These are phyloP conservation scores for Metarhizium album DNA, from an alignment of 2,329 filamentous ascomycete genomes.

Conservation along the genomic window DNA sequence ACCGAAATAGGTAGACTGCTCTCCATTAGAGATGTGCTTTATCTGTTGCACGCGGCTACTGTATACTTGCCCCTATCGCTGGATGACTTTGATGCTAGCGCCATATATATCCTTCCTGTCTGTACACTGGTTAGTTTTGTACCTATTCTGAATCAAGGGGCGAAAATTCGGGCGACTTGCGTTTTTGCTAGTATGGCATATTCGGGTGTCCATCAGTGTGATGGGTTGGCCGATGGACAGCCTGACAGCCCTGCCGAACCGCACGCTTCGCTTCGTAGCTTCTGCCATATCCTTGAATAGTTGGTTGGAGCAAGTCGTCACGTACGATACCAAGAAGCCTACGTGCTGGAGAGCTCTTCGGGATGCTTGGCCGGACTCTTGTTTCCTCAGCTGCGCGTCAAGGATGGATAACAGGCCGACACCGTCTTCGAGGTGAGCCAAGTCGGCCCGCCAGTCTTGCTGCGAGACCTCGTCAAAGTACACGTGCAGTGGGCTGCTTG, in stretches of 20 bases:
- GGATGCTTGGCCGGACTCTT: constrained; percentile 33
- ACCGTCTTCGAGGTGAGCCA: constrained; percentile 32
- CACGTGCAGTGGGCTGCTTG: constrained; percentile 50
- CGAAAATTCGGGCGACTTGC: constrained; percentile 20
- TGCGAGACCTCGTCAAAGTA: constrained; percentile 44
- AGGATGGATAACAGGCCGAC: constrained; percentile 36
- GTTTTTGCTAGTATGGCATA: constrained; percentile 29
- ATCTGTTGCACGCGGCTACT: background rate
- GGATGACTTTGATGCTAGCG: constrained; percentile 27
- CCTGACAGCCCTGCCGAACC: constrained; percentile 47
- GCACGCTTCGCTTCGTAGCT: constrained; percentile 56
- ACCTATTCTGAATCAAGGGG: background rate
- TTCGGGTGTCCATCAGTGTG: constrained; percentile 45
- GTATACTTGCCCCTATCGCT: constrained; percentile 24
- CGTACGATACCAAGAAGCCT: constrained; percentile 50
- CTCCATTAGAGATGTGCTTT: background rate
- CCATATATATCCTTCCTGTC: constrained; percentile 29
- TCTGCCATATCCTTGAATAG: constrained; percentile 60
- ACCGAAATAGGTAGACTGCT: constrained; percentile 47
- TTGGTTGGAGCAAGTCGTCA: constrained; percentile 45
- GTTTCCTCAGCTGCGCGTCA: constrained; percentile 35
- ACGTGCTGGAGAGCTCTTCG: constrained; percentile 47
- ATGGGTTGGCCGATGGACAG: constrained; percentile 33
- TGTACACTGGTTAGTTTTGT: constrained; percentile 13
- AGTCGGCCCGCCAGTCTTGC: constrained; percentile 40